Percentiles rank a stretch among this genome's conserved stretches.
Conservation (phyloP, 2,329 filamentous ascomycete species). For the Fusarium coicis region DNA sequence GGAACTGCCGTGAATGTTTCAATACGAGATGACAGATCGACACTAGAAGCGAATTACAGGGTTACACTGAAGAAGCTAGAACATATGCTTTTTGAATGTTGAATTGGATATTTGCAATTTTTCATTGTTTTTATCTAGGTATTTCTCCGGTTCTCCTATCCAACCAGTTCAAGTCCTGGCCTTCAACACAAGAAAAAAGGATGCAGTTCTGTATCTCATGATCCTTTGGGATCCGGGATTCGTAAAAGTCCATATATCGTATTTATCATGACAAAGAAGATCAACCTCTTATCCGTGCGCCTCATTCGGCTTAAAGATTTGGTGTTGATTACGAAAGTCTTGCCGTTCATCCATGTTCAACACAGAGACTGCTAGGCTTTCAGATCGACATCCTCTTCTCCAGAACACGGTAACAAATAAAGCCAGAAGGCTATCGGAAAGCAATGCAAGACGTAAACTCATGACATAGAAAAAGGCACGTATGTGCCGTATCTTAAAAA, state of each 20-base stretch:
- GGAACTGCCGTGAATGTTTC: constrained; percentile 23
- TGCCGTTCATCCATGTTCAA: constrained; percentile 10
- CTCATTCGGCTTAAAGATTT: constrained; percentile 27
- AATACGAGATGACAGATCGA: neutral
- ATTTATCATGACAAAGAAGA: constrained; percentile 29
- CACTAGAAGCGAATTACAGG: constrained; percentile 16
- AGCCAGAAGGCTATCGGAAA: neutral
- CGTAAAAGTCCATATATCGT: constrained; percentile 16
- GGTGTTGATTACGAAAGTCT: neutral
- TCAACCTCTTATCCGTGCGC: constrained; percentile 27
- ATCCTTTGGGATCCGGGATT: constrained; percentile 22
- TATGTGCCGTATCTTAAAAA: constrained; percentile 28
- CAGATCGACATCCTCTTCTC: constrained; percentile 1
- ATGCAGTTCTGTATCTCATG: constrained; percentile 18
- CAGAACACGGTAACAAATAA: constrained; percentile 17
- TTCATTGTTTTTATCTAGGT: constrained; percentile 4
- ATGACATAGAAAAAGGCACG: constrained; percentile 38
- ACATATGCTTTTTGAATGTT: neutral
- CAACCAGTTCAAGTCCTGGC: neutral
- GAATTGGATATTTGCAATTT: constrained; percentile 3
- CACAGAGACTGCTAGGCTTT: neutral
- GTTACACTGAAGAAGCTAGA: neutral
- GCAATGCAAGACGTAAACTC: constrained; percentile 9
- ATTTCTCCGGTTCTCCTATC: constrained; percentile 11
- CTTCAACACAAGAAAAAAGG: neutral